A percentile compares a stretch with the other conserved stretches of the same genome.
Evolutionary conservation across 768 basidiomycete species (phyloP).

Genomic region (Suillus hirtellus): DNA sequence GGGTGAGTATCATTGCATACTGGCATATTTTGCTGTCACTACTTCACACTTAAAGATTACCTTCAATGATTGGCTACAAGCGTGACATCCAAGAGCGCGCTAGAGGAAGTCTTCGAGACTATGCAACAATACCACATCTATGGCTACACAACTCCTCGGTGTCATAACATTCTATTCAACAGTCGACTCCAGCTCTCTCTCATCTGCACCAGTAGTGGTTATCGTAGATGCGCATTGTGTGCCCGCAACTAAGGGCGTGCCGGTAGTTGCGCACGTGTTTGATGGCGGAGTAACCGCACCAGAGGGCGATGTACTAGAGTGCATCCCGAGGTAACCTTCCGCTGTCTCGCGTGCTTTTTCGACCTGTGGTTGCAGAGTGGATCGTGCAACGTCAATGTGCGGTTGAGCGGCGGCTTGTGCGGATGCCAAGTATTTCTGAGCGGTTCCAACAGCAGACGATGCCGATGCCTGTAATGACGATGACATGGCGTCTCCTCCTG

Average conservation of each 20-base stretch:
- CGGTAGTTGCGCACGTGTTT: conserved; percentile 30
- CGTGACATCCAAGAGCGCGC: no score
- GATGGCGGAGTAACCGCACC: conserved; percentile 14
- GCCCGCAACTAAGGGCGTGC: conserved; percentile 39
- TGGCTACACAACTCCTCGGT: not conserved
- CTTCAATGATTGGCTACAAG: no score
- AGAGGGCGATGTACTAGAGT: conserved; percentile 10
- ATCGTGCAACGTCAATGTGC: conserved; percentile 26
- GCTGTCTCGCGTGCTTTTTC: conserved; percentile 24
- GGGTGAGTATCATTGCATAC: no score
- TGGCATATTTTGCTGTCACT: no score
- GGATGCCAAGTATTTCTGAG: conserved; percentile 31
- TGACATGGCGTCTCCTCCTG: conserved; percentile 28
- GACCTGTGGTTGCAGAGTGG: conserved; percentile 33
- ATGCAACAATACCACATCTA: not conserved
- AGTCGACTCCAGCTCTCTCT: conserved; percentile 9
- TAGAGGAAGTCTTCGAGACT: no score
- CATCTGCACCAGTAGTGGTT: not conserved
- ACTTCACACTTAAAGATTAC: no score
- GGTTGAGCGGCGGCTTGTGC: conserved; percentile 25
- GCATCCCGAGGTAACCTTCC: conserved; percentile 20
- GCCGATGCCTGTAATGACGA: conserved; percentile 32
- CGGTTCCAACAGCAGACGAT: conserved; percentile 29
- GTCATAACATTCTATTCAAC: conserved; percentile 8
- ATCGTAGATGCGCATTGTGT: conserved; percentile 27